Evolutionary conservation across 1,284 basidiomycete genomes (phyloP).

Genomic region (Ceratobasidium sp.): DNA sequence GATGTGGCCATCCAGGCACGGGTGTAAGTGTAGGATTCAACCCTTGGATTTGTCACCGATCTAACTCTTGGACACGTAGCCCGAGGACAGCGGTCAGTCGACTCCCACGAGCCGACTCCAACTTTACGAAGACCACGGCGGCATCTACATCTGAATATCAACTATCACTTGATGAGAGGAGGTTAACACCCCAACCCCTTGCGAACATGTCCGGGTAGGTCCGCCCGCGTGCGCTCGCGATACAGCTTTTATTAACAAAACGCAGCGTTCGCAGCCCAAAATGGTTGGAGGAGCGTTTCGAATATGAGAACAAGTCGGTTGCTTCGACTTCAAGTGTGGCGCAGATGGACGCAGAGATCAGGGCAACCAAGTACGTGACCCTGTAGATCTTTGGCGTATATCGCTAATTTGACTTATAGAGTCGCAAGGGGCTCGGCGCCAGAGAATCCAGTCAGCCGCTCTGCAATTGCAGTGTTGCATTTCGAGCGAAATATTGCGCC

Average conservation of each 20-base stretch:
- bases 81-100: slow-evolving; percentile 34
- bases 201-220: slow-evolving; percentile 21
- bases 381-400: slow-evolving; percentile 12
- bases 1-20: slow-evolving; percentile 34
- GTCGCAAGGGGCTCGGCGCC: not conserved
- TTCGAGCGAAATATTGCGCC: slow-evolving; percentile 37
- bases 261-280: not conserved
- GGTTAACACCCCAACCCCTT: slow-evolving; percentile 21
- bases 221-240: not conserved
- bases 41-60: not conserved
- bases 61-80: not conserved
- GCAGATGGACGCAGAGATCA: slow-evolving; percentile 41
- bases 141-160: slow-evolving; percentile 25
- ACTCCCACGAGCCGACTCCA: slow-evolving; percentile 24
- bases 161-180: slow-evolving; percentile 22
- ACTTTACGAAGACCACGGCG: slow-evolving; percentile 35
- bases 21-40: slow-evolving; percentile 2
- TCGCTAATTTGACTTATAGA: not conserved
- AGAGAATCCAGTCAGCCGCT: slow-evolving; percentile 28
- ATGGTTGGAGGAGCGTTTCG: slow-evolving; percentile 30
- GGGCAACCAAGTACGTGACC: slow-evolving; percentile 36
- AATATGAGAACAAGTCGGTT: slow-evolving; percentile 38
- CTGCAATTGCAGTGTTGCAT: slow-evolving; percentile 32
- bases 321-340: slow-evolving; percentile 36
- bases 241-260: not conserved